Conservation (phyloP, 257 asterid genomes). For the Paraleonurus japonicus region DNA sequence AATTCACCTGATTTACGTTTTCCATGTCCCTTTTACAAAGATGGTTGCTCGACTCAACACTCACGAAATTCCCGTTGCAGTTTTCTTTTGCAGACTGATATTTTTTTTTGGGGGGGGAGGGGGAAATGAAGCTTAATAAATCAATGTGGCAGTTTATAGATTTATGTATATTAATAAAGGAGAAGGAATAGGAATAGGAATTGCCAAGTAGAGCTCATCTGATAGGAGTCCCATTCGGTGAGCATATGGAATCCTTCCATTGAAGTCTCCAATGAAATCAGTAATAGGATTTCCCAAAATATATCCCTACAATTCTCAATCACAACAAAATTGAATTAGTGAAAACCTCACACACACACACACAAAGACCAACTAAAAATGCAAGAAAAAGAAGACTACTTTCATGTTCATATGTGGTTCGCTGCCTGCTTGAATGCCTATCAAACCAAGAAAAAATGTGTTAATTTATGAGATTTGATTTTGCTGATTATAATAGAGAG, state of each 20-base stretch:
- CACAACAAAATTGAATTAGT: not conserved
- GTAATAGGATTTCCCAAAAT: constrained; percentile 32
- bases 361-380: not conserved
- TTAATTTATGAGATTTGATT: not conserved
- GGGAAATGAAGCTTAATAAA: not conserved
- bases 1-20: constrained; percentile 21
- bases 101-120: too few relatives aligned
- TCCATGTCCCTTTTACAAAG: constrained; percentile 20
- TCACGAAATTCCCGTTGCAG: constrained; percentile 22
- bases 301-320: constrained; percentile 31
- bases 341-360: too few relatives aligned
- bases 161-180: not conserved
- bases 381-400: not conserved
- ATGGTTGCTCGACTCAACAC: constrained; percentile 11
- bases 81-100: constrained; percentile 26
- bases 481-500: not conserved
- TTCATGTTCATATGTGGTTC: constrained; percentile 27
- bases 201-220: constrained; percentile 31
- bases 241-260: constrained; percentile 33
- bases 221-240: constrained; percentile 39
- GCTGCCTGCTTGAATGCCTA: constrained; percentile 33
- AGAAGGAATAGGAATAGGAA: not conserved
- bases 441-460: not conserved
- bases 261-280: not conserved
- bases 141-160: not conserved